A percentile compares a stretch with the other conserved stretches of the same genome.
Evolutionary conservation across 345 rosid species (phyloP).

Genomic region (Balakata baccata): DNA sequence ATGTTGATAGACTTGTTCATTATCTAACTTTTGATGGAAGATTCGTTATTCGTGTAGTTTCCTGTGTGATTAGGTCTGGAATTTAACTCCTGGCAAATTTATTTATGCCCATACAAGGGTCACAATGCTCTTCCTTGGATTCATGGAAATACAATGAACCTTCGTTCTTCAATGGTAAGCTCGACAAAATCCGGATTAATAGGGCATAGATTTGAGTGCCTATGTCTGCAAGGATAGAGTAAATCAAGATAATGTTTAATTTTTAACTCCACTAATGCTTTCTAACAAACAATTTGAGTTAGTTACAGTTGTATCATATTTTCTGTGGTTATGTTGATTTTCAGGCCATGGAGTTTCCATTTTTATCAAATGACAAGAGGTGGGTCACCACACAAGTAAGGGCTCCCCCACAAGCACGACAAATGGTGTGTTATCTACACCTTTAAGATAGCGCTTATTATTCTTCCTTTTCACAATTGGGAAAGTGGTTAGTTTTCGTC

Average conservation of each 20-base stretch:
- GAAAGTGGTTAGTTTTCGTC: not conserved
- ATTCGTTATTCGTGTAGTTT: slow-evolving; percentile 5
- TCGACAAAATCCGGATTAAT: slow-evolving; percentile 4
- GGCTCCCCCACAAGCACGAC: slow-evolving; percentile 63
- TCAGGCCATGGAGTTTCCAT: slow-evolving; percentile 49
- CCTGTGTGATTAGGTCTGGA: slow-evolving; percentile 42
- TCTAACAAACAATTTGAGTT: not conserved
- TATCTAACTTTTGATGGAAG: not conserved
- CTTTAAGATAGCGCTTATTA: not conserved
- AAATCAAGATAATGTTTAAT: not conserved
- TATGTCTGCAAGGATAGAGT: not conserved
- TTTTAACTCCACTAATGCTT: not conserved
- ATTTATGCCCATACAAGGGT: slow-evolving; percentile 39
- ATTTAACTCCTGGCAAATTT: slow-evolving; percentile 26
- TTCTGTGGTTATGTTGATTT: slow-evolving; percentile 16
- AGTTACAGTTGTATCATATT: not conserved
- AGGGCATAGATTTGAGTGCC: not conserved
- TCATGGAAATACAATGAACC: slow-evolving; percentile 35
- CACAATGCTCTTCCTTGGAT: slow-evolving; percentile 38
- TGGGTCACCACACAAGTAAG: slow-evolving; percentile 47
- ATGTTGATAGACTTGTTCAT: not conserved
- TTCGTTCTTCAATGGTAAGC: slow-evolving; percentile 60
- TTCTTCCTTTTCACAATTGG: not conserved
- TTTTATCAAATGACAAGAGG: slow-evolving; percentile 46
- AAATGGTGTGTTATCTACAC: slow-evolving; percentile 47